Evolutionary conservation across 805 yeast species (phyloP).

Genomic region (Metschnikowia shivogae): DNA sequence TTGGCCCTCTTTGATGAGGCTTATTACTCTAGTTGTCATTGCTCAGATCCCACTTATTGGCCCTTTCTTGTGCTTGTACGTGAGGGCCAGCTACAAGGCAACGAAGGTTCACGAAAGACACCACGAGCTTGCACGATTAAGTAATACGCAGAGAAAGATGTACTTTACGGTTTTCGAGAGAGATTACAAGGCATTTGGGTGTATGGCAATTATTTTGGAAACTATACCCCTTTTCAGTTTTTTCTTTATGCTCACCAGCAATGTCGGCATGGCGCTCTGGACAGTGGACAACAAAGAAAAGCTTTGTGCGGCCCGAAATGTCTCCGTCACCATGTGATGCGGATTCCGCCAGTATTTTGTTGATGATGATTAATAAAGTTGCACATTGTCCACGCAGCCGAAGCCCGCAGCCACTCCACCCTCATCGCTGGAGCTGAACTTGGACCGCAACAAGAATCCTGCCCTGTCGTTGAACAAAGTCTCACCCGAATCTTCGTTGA

Average conservation of each 20-base stretch:
- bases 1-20: slow-evolving; percentile 29
- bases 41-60: slow-evolving; percentile 57
- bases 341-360: not conserved
- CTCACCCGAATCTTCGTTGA: slow-evolving; percentile 59
- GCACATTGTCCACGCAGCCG: slow-evolving; percentile 89
- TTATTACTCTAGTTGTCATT: slow-evolving; percentile 33
- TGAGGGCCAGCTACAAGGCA: slow-evolving; percentile 55
- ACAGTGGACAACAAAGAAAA: slow-evolving; percentile 36
- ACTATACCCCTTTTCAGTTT: slow-evolving; percentile 50
- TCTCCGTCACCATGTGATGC: not conserved
- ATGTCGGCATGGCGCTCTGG: slow-evolving; percentile 65
- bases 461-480: slow-evolving; percentile 61
- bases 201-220: slow-evolving; percentile 48
- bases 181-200: slow-evolving; percentile 48
- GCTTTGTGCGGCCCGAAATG: slow-evolving; percentile 1
- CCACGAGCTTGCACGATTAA: slow-evolving; percentile 51
- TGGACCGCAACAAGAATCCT: slow-evolving; percentile 79
- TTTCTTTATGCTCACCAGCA: slow-evolving; percentile 54
- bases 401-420: slow-evolving; percentile 99
- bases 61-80: slow-evolving; percentile 46
- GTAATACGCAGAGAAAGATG: slow-evolving; percentile 36
- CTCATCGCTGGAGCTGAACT: slow-evolving; percentile 82
- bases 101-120: slow-evolving; percentile 51
- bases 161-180: slow-evolving; percentile 35
- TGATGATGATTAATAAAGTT: slow-evolving; percentile 36